These are phyloP conservation scores for Xylaria bambusicola DNA, from an alignment of 495 filamentous ascomycete species.

Conservation along the genomic window DNA sequence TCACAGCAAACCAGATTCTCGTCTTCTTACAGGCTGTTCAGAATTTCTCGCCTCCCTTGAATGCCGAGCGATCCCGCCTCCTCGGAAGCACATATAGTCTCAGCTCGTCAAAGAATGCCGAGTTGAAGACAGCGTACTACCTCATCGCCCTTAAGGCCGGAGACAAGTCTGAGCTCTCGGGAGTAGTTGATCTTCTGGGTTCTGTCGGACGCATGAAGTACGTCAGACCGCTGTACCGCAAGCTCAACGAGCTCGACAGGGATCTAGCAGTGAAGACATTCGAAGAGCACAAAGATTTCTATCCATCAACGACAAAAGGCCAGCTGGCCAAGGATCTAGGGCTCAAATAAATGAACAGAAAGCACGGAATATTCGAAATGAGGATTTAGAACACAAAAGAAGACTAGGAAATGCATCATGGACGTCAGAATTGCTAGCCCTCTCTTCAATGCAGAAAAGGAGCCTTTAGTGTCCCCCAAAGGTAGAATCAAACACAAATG, in stretches of 20 bases:
- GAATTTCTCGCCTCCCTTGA: conserved; percentile 62
- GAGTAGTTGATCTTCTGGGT: conserved; percentile 72
- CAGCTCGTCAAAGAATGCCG: conserved; percentile 71
- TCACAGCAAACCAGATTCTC: conserved; percentile 82
- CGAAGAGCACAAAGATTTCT: conserved; percentile 83
- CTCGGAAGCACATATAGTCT: conserved; percentile 76
- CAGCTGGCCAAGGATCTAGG: conserved; percentile 83
- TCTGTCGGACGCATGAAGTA: conserved; percentile 96
- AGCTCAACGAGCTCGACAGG: conserved; percentile 70
- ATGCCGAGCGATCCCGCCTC: conserved; percentile 58
- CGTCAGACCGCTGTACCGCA: conserved; percentile 78
- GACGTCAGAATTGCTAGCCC: too few species aligned
- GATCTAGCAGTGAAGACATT: conserved; percentile 79
- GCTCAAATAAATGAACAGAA: conserved; percentile 24
- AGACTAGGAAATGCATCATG: too few species aligned
- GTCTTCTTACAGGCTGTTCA: conserved; percentile 84
- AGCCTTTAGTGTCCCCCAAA: too few species aligned
- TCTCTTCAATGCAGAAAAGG: too few species aligned
- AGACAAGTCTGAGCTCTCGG: conserved; percentile 63
- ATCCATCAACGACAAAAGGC: conserved; percentile 88
- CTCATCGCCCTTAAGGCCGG: conserved; percentile 74
- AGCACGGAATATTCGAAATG: not conserved
- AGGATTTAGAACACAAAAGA: not conserved
- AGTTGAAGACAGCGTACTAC: conserved; percentile 78
- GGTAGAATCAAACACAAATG: too few species aligned